phyloP scores from a whole-genome alignment of 176 grass and related monocot genomes.

The Zea luxurians region DNA sequence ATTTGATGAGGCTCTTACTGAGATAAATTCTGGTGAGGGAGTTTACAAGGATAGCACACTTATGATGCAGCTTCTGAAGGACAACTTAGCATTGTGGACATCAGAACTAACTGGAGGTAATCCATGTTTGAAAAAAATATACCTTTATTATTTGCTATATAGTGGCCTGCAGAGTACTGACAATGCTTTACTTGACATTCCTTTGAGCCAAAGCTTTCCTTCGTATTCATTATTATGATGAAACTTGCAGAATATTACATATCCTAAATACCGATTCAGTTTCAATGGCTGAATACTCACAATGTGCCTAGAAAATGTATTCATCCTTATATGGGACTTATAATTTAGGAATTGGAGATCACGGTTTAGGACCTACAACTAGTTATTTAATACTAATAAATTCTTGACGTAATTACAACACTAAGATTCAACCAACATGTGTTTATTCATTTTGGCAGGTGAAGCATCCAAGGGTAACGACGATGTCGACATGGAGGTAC shows the following conservation, averaged over 20 bases:
- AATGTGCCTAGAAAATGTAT: neutral
- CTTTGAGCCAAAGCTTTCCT: neutral
- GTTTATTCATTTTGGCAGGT: constrained; percentile 44
- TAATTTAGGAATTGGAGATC: neutral
- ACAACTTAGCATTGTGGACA: constrained; percentile 70
- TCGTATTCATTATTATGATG: constrained; percentile 5
- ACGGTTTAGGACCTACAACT: neutral
- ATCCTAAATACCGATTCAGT: neutral
- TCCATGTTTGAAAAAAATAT: neutral
- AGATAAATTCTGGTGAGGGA: constrained; percentile 56
- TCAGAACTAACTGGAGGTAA: constrained; percentile 49
- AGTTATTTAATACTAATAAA: neutral
- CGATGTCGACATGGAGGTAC: constrained; percentile 41
- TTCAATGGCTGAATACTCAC: constrained; percentile 14
- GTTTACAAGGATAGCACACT: constrained; percentile 57
- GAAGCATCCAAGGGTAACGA: constrained; percentile 38
- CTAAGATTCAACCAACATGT: neutral
- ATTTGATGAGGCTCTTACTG: constrained; percentile 70
- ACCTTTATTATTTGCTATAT: neutral
- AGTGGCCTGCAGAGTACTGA: neutral
- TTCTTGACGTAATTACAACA: neutral
- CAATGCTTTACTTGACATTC: neutral
- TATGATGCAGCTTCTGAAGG: constrained; percentile 74
- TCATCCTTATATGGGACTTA: neutral
- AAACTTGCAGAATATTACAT: neutral